Conservation (phyloP, 768 basidiomycete species). For the Collybiopsis confluens region DNA sequence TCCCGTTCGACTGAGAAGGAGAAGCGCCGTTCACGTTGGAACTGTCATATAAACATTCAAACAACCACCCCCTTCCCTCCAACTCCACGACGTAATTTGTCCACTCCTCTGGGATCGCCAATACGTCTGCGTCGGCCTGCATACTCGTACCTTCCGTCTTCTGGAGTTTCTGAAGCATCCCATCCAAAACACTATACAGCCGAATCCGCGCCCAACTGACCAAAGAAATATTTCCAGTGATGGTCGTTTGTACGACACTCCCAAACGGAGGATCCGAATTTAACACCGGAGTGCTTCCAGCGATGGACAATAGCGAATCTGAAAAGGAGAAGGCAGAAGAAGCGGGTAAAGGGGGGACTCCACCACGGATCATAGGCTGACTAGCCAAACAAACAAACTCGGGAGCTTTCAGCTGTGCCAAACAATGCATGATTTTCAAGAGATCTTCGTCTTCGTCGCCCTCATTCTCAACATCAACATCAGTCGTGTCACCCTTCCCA, state of each 20-base stretch:
- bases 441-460: background rate
- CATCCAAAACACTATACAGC: background rate
- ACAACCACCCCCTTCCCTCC: conserved; percentile 6
- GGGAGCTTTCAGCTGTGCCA: background rate
- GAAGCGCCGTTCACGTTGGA: background rate
- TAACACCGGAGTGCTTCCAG: background rate
- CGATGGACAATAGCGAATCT: background rate
- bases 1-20: too few species aligned
- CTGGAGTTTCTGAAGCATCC: background rate
- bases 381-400: conserved; percentile 3
- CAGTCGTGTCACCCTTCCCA: background rate
- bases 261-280: background rate
- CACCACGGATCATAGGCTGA: conserved; percentile 3
- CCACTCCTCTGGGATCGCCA: background rate
- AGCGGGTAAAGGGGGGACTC: background rate
- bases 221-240: conserved; percentile 1
- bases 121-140: background rate
- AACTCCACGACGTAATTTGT: conserved; percentile 2
- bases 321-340: background rate
- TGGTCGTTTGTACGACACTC: background rate
- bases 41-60: background rate
- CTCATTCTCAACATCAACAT: background rate
- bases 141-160: background rate
- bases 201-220: background rate
- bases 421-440: background rate